These are phyloP conservation scores for Beauveria medogensis DNA, from an alignment of 2,329 filamentous ascomycete species.

Conservation along the genomic window DNA sequence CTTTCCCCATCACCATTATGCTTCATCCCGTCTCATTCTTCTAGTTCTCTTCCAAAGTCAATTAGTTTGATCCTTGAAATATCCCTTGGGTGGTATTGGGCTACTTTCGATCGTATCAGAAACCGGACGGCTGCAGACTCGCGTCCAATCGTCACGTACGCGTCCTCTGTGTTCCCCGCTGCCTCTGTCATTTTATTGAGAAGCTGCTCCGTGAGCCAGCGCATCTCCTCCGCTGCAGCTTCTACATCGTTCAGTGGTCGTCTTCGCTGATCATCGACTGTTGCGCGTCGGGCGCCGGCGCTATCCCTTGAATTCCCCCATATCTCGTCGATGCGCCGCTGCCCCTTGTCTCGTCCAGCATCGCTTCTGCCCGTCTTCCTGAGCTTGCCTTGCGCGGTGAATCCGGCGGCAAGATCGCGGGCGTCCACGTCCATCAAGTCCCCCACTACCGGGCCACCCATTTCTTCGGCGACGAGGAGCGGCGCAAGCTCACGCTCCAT, in stretches of 20 bases:
- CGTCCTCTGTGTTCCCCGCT: conserved; percentile 44
- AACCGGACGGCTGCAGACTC: conserved; percentile 58
- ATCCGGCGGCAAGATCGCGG: conserved; percentile 51
- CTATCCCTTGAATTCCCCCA: conserved; percentile 35
- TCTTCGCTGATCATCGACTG: background rate
- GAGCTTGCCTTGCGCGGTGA: conserved; percentile 50
- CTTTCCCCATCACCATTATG: background rate
- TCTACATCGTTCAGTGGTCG: conserved; percentile 37
- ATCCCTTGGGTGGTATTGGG: conserved; percentile 58
- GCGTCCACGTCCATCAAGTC: conserved; percentile 58
- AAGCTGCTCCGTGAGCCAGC: conserved; percentile 50
- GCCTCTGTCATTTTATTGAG: conserved; percentile 50
- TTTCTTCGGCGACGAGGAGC: conserved; percentile 75
- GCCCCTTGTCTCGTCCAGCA: conserved; percentile 41
- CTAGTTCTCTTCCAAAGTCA: conserved; percentile 57
- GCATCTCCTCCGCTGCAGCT: conserved; percentile 49
- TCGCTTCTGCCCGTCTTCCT: conserved; percentile 32
- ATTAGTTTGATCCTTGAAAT: conserved; percentile 50
- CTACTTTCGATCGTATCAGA: conserved; percentile 56
- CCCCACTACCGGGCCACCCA: conserved; percentile 75
- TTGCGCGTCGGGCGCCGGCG: conserved; percentile 13
- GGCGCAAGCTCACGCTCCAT: conserved; percentile 61
- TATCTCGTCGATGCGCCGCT: conserved; percentile 56
- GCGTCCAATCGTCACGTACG: conserved; percentile 49
- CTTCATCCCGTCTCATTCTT: conserved; percentile 32